Conservation (phyloP, 2,329 filamentous ascomycete species). For the Periconia sp. region DNA sequence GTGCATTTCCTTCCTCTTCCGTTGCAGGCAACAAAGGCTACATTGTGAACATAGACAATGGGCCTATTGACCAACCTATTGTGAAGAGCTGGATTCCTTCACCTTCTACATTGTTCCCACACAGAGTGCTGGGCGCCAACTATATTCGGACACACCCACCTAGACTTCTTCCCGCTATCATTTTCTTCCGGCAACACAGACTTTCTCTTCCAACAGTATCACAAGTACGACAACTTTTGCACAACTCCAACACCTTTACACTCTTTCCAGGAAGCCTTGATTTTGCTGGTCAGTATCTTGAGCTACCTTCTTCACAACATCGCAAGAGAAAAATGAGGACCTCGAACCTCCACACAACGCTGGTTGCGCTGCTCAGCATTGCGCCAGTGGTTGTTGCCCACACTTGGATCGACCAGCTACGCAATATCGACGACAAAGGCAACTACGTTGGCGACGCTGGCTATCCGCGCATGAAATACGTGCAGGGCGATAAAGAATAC, state of each 20-base stretch:
- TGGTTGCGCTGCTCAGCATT: slow-evolving; percentile 16
- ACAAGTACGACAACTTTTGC: neutral
- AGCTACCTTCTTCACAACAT: neutral
- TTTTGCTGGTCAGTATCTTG: neutral
- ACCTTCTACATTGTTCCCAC: slow-evolving; percentile 17
- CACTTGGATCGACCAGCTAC: slow-evolving; percentile 80
- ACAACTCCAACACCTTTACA: neutral
- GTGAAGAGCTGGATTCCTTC: slow-evolving; percentile 26
- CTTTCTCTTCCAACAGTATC: neutral
- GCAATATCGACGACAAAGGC: slow-evolving; percentile 71
- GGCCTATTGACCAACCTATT: slow-evolving; percentile 8
- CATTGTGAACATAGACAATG: slow-evolving; percentile 33
- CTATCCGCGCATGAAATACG: slow-evolving; percentile 64
- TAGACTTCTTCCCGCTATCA: slow-evolving; percentile 3
- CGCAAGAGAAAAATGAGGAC: neutral
- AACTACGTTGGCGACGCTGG: slow-evolving; percentile 71
- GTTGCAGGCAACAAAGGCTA: slow-evolving; percentile 16
- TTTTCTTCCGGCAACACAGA: neutral
- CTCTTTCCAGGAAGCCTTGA: no score
- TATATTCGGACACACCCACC: slow-evolving; percentile 7
- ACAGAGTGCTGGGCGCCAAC: slow-evolving; percentile 20
- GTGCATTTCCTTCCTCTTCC: slow-evolving; percentile 17
- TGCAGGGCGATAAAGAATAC: slow-evolving; percentile 50
- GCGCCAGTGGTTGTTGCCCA: slow-evolving; percentile 51
- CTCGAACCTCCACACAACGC: neutral